Conservation (phyloP, 345 rosid genomes). For the Eucalyptus marginata region DNA sequence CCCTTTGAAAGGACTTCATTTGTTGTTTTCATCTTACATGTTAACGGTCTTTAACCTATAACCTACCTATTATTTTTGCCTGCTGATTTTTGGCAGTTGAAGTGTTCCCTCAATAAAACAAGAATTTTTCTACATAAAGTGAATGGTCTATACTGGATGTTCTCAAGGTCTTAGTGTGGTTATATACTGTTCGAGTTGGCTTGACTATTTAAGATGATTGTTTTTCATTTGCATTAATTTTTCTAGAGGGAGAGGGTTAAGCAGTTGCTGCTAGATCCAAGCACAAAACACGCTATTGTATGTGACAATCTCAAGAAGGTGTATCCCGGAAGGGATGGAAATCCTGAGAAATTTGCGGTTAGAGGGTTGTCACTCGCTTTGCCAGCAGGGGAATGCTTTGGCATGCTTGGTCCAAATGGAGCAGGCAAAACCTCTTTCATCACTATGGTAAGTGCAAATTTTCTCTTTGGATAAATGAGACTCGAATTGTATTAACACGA, state of each 20-base stretch:
- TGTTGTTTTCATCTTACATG: background rate
- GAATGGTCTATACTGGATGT: background rate
- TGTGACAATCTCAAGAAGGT: slow-evolving; percentile 67
- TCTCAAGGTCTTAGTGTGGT: background rate
- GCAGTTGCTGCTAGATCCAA: slow-evolving; percentile 46
- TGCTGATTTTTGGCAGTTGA: background rate
- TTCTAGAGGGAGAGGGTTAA: slow-evolving; percentile 72
- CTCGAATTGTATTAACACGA: background rate
- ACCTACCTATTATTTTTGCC: background rate
- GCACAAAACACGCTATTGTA: slow-evolving; percentile 43
- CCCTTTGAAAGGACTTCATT: background rate
- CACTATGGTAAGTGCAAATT: slow-evolving; percentile 53
- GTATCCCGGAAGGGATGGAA: slow-evolving; percentile 87
- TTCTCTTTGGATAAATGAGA: background rate
- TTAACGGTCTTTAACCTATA: background rate
- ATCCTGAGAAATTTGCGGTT: slow-evolving; percentile 78
- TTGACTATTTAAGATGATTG: background rate
- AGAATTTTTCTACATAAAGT: background rate
- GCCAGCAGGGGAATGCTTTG: slow-evolving; percentile 92
- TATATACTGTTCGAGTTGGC: background rate
- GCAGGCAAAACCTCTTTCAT: slow-evolving; percentile 99
- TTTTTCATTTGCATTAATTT: background rate
- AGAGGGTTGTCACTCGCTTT: slow-evolving; percentile 84
- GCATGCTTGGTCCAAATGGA: slow-evolving; percentile 97
- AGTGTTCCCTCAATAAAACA: background rate